Conservation (phyloP, 768 basidiomycete species). For the Cyclocybe aegerita region DNA sequence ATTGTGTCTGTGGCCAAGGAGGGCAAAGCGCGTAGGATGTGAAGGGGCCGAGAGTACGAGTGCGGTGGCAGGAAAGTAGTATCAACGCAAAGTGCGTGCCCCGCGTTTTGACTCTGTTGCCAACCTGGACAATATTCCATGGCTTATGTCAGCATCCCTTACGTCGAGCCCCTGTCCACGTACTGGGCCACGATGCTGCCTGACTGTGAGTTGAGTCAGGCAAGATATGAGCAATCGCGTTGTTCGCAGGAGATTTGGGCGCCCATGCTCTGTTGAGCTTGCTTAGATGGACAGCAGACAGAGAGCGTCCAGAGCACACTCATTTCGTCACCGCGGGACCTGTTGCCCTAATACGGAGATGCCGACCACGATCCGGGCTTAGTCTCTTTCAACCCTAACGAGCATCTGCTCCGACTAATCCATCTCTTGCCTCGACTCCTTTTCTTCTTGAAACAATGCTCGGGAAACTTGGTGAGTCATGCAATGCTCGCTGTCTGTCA, state of each 20-base stretch:
- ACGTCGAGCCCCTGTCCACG: neutral
- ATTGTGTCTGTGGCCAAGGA: slow-evolving; percentile 23
- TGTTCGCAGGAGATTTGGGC: too few relatives aligned
- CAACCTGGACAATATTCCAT: neutral
- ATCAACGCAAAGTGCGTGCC: neutral
- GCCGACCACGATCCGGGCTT: neutral
- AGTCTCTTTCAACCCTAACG: slow-evolving; percentile 3
- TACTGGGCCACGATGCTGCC: too few relatives aligned
- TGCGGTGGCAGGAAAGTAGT: neutral
- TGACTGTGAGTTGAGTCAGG: too few relatives aligned
- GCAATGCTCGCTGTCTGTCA: neutral
- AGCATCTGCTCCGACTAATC: neutral
- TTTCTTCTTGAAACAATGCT: slow-evolving; percentile 42
- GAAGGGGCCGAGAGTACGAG: neutral
- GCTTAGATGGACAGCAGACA: too few relatives aligned
- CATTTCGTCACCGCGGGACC: neutral
- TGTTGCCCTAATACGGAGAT: neutral
- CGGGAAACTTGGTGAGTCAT: slow-evolving; percentile 50
- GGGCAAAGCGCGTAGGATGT: neutral
- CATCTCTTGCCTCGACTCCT: neutral
- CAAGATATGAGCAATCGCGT: too few relatives aligned
- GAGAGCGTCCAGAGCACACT: neutral
- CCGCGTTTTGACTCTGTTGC: neutral
- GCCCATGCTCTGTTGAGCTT: too few relatives aligned
- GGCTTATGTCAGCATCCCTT: neutral